A percentile compares a stretch with the other conserved stretches of the same genome.
Evolutionary conservation across 225 moss, liverwort and hornwort species (phyloP).

Genomic region (Polytrichum commune): DNA sequence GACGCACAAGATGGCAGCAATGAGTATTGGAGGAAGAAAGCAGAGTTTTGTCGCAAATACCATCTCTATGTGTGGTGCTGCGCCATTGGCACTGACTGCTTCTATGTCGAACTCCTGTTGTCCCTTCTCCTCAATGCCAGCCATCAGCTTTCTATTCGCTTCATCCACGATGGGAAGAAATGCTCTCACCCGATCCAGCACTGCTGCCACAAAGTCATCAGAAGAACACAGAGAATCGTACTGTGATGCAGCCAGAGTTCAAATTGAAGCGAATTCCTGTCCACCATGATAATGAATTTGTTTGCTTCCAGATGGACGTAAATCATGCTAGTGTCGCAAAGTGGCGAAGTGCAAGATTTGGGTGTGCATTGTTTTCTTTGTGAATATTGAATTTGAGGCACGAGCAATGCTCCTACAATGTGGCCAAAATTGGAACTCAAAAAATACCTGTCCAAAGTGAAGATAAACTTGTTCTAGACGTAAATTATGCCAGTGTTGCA

Average conservation of each 20-base stretch:
- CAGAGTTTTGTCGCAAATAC: slow-evolving; percentile 20
- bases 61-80: slow-evolving; percentile 77
- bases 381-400: too few species aligned
- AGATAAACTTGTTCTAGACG: not conserved
- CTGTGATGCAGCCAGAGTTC: not conserved
- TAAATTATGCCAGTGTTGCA: not conserved
- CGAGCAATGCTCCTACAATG: not conserved
- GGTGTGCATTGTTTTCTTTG: too few species aligned
- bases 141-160: slow-evolving; percentile 71
- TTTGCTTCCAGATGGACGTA: too few species aligned
- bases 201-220: slow-evolving; percentile 26
- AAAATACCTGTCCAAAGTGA: not conserved
- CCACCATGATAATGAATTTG: not conserved
- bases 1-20: not conserved
- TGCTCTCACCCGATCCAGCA: slow-evolving; percentile 63
- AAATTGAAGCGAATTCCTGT: not conserved
- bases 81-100: slow-evolving; percentile 39
- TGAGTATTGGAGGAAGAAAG: not conserved
- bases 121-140: slow-evolving; percentile 72
- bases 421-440: not conserved
- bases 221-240: not conserved
- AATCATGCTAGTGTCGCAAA: not conserved
- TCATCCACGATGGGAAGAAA: slow-evolving; percentile 79
- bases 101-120: slow-evolving; percentile 80
- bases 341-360: not conserved